phyloP scores from a whole-genome alignment of 2,329 filamentous ascomycete genomes.

The Microdochium bolleyi region DNA sequence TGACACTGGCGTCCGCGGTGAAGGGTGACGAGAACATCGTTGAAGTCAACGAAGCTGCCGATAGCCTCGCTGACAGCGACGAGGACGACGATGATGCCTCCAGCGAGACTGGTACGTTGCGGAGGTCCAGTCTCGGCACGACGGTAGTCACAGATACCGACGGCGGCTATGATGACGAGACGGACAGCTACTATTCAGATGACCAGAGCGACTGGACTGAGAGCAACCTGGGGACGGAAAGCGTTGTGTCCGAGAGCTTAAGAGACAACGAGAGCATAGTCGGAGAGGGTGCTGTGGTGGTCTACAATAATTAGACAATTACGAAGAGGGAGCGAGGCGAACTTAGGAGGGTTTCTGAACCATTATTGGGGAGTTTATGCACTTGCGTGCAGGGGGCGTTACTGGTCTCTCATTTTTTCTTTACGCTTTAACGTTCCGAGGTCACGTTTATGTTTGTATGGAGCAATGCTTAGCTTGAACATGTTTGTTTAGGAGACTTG shows the following conservation, averaged over 20 bases:
- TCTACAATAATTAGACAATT: conserved; percentile 19
- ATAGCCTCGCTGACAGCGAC: conserved; percentile 20
- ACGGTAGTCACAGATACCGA: conserved; percentile 31
- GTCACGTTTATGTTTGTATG: too few species aligned
- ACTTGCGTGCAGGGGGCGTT: not conserved
- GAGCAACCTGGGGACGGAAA: conserved; percentile 23
- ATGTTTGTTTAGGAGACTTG: too few species aligned
- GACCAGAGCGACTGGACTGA: conserved; percentile 41
- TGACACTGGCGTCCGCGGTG: conserved; percentile 8
- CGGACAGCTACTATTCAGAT: conserved; percentile 27
- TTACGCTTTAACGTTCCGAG: too few species aligned
- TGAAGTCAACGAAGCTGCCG: conserved; percentile 10
- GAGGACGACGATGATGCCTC: conserved; percentile 22
- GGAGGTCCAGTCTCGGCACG: conserved; percentile 38
- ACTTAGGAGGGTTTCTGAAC: not conserved
- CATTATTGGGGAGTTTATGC: not conserved
- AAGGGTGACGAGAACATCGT: conserved; percentile 15
- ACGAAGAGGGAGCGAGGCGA: not conserved
- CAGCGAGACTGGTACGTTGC: conserved; percentile 44
- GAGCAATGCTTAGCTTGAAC: too few species aligned
- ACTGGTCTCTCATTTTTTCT: too few species aligned
- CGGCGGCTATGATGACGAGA: conserved; percentile 19
- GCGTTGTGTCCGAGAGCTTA: conserved; percentile 15
- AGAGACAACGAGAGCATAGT: conserved; percentile 19
- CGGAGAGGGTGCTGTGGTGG: conserved; percentile 24